Evolutionary conservation across 1,139 yeast genomes (phyloP), one percentile per base, ranked within the genome.

Genomic region (Arxiozyma telluris): DNA sequence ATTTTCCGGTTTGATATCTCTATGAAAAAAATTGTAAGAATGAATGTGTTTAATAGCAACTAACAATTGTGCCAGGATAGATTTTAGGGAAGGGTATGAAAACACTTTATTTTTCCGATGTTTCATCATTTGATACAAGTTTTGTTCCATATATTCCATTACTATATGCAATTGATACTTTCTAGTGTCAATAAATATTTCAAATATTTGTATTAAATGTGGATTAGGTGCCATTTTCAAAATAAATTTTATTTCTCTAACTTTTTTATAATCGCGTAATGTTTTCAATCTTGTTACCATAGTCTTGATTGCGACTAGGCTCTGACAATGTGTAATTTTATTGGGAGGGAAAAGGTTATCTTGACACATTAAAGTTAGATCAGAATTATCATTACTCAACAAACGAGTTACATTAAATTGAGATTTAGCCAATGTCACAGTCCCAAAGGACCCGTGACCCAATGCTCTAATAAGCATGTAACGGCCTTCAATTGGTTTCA

Each of bases 1-100:
- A 68, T 93, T 93, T 64, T 84, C 98, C 0, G 98, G 98, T 70
- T 91, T 93, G 53, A 93, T 78, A 73, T 93, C 98, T 57, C 98
- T 79, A 68, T 93, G 98, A 66, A 86, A 87, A 67, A 79, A 91
- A 41, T 82, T 79, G 59, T 80, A 75, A 34, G 73, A 71, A 67
- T 93, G 98, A 55, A 93, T 89, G 69, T 93, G 98, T 53, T 80
- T 78, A 45, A 91, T 75, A 1, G 95, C 98, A 52, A 78, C 76
- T 52, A 89, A 74, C 1, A 91, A 69, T 67, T 93, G 97, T 9
- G 83, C 67, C 50, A 87, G 70, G 47, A 89, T 82, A 50, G 87
- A 80, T 58, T 78, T 81, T 52, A 87, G 67, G 2, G 89, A 82
- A n/a, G 71, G 72, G 0, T 78, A 72, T 3, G 87, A 77, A 59